Evolutionary conservation across 106 monocot species (phyloP).

Genomic region (Posidonia australis): DNA sequence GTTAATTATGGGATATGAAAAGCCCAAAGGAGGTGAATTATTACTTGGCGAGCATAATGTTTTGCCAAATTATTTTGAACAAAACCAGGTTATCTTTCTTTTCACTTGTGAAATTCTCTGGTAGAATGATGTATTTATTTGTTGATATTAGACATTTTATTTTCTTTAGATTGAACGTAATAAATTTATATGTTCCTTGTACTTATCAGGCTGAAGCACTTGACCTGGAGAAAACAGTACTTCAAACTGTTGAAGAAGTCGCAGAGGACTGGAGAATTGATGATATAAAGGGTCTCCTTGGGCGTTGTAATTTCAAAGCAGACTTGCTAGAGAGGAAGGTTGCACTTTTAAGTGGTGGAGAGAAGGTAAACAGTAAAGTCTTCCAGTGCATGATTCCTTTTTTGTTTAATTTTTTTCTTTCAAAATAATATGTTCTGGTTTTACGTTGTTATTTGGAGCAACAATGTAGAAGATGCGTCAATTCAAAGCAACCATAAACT

Average conservation of each 20-base stretch:
- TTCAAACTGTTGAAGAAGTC: constrained; percentile 81
- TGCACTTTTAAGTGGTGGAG: constrained; percentile 83
- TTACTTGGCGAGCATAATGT: constrained; percentile 88
- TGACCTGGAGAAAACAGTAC: constrained; percentile 89
- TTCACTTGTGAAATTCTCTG: neutral
- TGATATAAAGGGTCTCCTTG: constrained; percentile 98
- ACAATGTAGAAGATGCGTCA: too few relatives aligned
- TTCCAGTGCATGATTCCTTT: neutral
- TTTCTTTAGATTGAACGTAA: neutral
- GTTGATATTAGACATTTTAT: neutral
- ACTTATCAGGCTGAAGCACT: constrained; percentile 84
- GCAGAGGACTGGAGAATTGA: constrained; percentile 95
- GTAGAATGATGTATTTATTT: too few relatives aligned
- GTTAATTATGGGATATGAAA: constrained; percentile 79
- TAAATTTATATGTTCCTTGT: neutral
- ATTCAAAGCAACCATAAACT: too few relatives aligned
- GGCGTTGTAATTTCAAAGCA: constrained; percentile 90
- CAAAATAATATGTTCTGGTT: too few relatives aligned
- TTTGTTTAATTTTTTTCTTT: neutral
- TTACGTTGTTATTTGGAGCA: too few relatives aligned
- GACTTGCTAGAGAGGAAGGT: constrained; percentile 98
- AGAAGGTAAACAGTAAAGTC: constrained; percentile 48
- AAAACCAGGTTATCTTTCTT: constrained; percentile 62
- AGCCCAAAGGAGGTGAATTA: constrained; percentile 70
- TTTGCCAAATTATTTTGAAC: constrained; percentile 96